These are phyloP conservation scores for Plasmodium gonderi DNA, from an alignment of 169 alveolate genomes.

Conservation along the genomic window DNA sequence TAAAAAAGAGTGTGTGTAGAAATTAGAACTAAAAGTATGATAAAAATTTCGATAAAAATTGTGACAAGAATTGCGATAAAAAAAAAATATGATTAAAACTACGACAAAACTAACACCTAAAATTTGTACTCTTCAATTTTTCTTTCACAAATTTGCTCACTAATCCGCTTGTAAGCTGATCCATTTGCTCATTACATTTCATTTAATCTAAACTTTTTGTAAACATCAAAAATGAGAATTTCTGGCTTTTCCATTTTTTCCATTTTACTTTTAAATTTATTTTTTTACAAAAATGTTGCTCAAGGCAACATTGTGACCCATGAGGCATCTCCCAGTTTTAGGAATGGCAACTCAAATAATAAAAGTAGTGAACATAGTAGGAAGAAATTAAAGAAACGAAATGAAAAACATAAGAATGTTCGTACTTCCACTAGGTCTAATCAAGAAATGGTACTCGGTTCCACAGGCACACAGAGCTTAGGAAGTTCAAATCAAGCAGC, in stretches of 20 bases:
- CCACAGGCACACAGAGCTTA: background rate
- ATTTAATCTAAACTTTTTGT: background rate
- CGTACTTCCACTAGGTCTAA: background rate
- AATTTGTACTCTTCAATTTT: background rate
- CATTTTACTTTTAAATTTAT: constrained; percentile 1
- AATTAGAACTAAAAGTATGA: background rate
- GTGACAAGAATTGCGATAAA: background rate
- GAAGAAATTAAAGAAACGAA: background rate
- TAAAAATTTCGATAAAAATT: background rate
- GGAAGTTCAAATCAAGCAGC: no score
- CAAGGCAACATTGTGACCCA: background rate
- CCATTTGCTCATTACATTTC: background rate
- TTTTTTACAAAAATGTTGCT: background rate
- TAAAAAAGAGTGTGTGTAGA: background rate
- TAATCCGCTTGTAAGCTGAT: background rate
- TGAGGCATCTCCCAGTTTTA: background rate
- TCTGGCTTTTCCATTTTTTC: background rate
- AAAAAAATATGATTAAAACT: background rate
- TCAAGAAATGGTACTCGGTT: background rate
- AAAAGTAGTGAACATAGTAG: background rate
- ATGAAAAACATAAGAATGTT: background rate
- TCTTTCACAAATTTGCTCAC: background rate
- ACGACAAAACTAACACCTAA: background rate
- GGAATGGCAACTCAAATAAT: background rate
- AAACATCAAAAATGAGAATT: background rate